Evolutionary conservation across 2,329 filamentous ascomycete species (phyloP), one percentile per base, ranked within the genome.

Genomic region (Calonectria honghensis): DNA sequence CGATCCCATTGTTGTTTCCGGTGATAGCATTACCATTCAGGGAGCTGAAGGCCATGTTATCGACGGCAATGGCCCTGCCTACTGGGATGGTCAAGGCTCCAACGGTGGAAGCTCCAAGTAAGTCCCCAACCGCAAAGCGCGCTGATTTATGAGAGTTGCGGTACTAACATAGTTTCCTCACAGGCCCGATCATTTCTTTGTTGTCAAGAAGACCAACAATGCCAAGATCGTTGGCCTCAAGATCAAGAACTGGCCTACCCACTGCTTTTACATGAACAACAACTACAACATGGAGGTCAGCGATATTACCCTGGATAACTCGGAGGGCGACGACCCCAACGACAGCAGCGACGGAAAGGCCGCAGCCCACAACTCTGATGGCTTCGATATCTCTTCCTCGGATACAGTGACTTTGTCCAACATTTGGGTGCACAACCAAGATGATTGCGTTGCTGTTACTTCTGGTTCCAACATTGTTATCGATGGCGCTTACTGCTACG

Each of bases 91-190:
- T 70, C 75, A 91, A 81, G 91, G 91, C 50, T 81, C 81, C 78
- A 91, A 90, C 79, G 90, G 91, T 27, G 91, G 90, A 79, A 87
- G 87, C 82, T 89, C 85, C 57, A 93, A 93, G 87, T 91, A 64
- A 70, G 45, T 52, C n/a, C 14, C n/a, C 10, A 24, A 9, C 18
- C n/a, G 6, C 29, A 41, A 20, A 41, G 7, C 4, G 14, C 13
- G 14, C 7, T 9, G 6, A 24, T 37, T 9, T 4, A 16, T 20
- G 2, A 41, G 7, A 39, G 24, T 20, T 37, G 13, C 7, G 4
- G 41, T 18, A 39, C 57, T 63, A 63, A 63, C 20, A 3, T 27
- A 6, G 6, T 31, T 39, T 29, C n/a, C 14, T 27, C 10, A 16
- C 18, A 75, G 73, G 52, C 73, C 70, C 20, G 71, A 91, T 73